Base-by-base conservation (phyloP, 331 rosid genomes). In the Spiraea crenata region DNA sequence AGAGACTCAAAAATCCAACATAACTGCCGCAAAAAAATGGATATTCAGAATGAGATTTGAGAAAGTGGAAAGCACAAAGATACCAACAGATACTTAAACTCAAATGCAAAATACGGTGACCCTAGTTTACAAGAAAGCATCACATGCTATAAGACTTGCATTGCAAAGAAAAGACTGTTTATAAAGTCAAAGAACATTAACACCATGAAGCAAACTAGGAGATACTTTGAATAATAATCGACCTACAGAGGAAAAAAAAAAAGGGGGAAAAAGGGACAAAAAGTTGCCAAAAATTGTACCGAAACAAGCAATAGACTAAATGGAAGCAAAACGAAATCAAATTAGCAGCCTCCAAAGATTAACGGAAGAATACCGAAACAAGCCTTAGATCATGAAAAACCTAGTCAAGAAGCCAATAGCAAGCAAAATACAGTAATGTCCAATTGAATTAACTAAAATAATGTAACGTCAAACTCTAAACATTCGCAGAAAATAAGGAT, bases 101-200 rank as follows among this genome's bases (percentile, higher is more conserved):
- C 66, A 68, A 69, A 72, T 25, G 76, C 52, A 71, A 82, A 66
- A 77, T 14, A 50, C 74, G 79, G 70, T 80, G 77, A 79, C 82
- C 85, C 79, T 76, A 57, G 73, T 64, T 81, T 80, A 72, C 92
- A 93, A 87, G 92, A 76, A 90, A 84, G 92, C 87, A 90, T 88
- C 97, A 81, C 84, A 79, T 85, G 85, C 80, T 61, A 67, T 11
- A 79, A 70, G 63, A 72, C 87, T 73, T 76, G 72, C 69, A 59
- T 51, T 25, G 63, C 67, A 70, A 75, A 69, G 71, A 75, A 74
- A 63, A 71, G 79, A 80, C 67, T 56, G 57, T 11, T 65, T 71
- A 63, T 20, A 68, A 51, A 78, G 89, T 79, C 70, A 73, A 68
- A 60, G 72, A 79, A 76, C 81, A 80, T 73, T 70, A 75, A 76